Conservation (phyloP, 2,329 filamentous ascomycete genomes). For the Aspergillus caelatus region DNA sequence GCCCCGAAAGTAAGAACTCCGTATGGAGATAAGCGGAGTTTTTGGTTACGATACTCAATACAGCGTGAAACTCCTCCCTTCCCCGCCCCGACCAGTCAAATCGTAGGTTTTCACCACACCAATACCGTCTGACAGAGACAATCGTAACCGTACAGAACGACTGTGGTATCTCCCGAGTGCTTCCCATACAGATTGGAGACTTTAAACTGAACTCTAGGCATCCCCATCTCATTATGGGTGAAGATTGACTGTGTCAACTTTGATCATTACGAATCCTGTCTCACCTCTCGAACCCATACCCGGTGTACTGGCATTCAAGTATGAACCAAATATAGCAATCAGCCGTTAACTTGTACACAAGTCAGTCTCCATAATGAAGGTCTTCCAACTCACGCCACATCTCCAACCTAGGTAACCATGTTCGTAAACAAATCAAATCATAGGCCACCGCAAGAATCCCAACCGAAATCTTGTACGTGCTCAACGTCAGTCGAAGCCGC, state of each 20-base stretch:
- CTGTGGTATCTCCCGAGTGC: too few species aligned
- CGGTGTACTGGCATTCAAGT: neutral
- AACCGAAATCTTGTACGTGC: neutral
- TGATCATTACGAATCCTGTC: conserved; percentile 13
- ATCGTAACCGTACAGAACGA: too few species aligned
- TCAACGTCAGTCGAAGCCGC: conserved; percentile 5
- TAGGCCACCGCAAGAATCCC: neutral
- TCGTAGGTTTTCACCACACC: neutral
- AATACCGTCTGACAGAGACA: neutral
- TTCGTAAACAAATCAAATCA: neutral
- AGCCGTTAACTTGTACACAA: neutral
- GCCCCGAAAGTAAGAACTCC: neutral
- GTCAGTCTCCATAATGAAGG: neutral
- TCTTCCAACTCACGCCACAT: neutral
- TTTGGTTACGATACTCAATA: neutral
- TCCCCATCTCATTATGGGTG: neutral
- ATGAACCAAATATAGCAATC: neutral
- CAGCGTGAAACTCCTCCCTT: neutral
- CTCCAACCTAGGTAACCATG: neutral
- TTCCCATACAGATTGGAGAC: too few species aligned
- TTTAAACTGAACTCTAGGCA: neutral
- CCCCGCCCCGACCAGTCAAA: neutral
- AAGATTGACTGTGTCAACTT: neutral
- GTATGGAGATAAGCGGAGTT: neutral
- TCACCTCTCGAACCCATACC: conserved; percentile 2